Percentiles rank a stretch among this genome's conserved stretches.
Conservation (phyloP, 1,284 basidiomycete genomes). For the Moniliella sp. region DNA sequence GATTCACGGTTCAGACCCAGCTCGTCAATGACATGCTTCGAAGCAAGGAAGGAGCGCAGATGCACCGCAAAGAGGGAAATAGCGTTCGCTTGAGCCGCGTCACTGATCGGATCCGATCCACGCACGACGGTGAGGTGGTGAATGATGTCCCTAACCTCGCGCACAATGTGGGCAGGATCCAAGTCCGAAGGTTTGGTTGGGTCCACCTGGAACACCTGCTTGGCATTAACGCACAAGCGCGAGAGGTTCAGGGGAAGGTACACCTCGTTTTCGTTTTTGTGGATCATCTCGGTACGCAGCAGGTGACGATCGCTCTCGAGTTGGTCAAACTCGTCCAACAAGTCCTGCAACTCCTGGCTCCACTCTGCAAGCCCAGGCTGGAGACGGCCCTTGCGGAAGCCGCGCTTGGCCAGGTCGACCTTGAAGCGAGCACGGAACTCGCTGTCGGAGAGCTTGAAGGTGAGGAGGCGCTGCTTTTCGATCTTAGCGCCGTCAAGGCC, state of each 20-base stretch:
- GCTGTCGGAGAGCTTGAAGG: conserved; percentile 57
- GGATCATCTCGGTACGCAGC: conserved; percentile 63
- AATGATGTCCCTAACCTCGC: conserved; percentile 41
- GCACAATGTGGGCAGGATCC: conserved; percentile 65
- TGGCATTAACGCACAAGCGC: conserved; percentile 81
- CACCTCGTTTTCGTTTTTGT: conserved; percentile 46
- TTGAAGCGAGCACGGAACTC: conserved; percentile 76
- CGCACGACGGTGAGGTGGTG: conserved; percentile 46
- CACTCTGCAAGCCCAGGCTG: conserved; percentile 91
- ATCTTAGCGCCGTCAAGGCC: conserved; percentile 96
- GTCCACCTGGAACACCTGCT: conserved; percentile 93
- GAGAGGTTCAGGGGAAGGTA: conserved; percentile 49
- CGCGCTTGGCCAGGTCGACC: conserved; percentile 53
- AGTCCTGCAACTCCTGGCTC: conserved; percentile 56
- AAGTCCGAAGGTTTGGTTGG: conserved; percentile 75
- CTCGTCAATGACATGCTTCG: conserved; percentile 29
- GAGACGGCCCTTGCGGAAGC: conserved; percentile 45
- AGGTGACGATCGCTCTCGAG: conserved; percentile 53
- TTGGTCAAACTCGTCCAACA: conserved; percentile 68
- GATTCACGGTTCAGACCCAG: conserved; percentile 42
- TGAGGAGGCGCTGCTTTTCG: conserved; percentile 78
- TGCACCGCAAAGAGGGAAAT: conserved; percentile 72
- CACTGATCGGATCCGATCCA: conserved; percentile 46
- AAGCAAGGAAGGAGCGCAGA: conserved; percentile 26
- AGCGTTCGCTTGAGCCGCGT: conserved; percentile 66